Evolutionary conservation across 306 rosid genomes (phyloP), one percentile per base, ranked within the genome.

Genomic region (Acacia confusa): DNA sequence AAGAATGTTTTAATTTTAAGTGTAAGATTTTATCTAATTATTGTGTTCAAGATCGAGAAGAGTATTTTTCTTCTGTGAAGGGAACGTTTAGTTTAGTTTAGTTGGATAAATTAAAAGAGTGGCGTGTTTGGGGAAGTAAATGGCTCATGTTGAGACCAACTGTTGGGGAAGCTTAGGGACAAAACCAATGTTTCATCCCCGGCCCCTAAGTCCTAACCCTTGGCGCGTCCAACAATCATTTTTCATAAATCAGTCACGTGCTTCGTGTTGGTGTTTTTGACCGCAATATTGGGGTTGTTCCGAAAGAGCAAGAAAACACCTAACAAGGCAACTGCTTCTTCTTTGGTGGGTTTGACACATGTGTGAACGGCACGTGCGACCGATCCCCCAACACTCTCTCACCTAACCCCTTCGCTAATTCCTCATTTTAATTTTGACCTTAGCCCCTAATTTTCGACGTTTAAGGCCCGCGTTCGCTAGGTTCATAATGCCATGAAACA

Each of bases 91-190:
- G 52, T 14, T 19, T 14, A 45, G 52, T 14, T 14, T 45, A 45
- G 52, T 45, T 19, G 8, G 24, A 6, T 17, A 2, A 52, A 6
- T 19, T 36, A 20, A 19, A 20, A 53, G 11, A 19, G 2, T 6
- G 10, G 40, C 1, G 1, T 24, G 10, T 10, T 0, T 22, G 30
- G 17, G 17, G 67, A 60, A 3, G 15, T 25, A 11, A 5, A 60
- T 25, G 34, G 34, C 15, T 27, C 20, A 27, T 5, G 16, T 3
- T 68, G 1, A n/a, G 20, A 43, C 9, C 65, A 74, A 53, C 78
- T 48, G 50, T 74, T 53, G 32, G 48, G 24, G 50, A 53, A 53
- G n/a, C 41, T 53, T 20, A 74, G 78, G 67, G 78, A 36, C 78
- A 34, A 53, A n/a, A 19, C 17, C 64, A 30, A 30, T 69, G 5